Base-by-base conservation (phyloP, 495 filamentous ascomycete genomes). In the Wilcoxina mikolae region DNA sequence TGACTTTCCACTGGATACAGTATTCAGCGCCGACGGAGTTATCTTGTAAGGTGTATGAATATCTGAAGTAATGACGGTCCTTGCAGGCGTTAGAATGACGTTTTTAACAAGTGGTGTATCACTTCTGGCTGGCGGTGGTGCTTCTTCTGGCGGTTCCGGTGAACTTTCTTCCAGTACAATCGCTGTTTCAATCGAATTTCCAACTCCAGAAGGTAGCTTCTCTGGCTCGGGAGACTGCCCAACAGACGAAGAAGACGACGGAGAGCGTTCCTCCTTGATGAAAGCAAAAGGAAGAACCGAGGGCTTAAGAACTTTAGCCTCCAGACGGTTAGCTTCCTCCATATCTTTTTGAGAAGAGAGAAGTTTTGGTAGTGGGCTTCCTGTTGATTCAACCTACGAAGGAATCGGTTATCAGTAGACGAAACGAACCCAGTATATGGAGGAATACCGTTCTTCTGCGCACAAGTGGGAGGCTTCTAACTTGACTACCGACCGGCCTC, bases 311-410 rank as follows among this genome's bases (percentile, higher is more conserved):
- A 9, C 39, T 10, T 9, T 43, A 9, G 17, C 9, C 39, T 9
- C 39, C 39, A 2, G 15, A 24, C n/a, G 27, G 15, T 49, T 49
- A 20, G 46, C 46, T 28, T 20, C 29, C 12, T 29, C 25, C 46
- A 49, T 49, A 25, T 9, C 46, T 11, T 29, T 29, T 20, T 49
- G 46, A 20, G 28, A 52, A 9, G 31, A 52, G 22, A 23, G 1
- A 2, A 27, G 9, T 41, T 52, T 52, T 9, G 49, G 49, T 7
- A 52, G 31, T 1, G 49, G 49, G 15, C 49, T 52, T 52, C 49
- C 49, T 38, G 28, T 52, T 10, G 12, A 9, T n/a, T 52, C 33
- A 10, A 52, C 49, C 49, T 52, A 38, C 20, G 25, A 17, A 49
- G 4, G 7, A 4, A 20, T 43, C 17, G 20, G 17, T 20, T 9